Evolutionary conservation across 306 rosid species (phyloP), one percentile per base, ranked within the genome.

Genomic region (Abrus pulchellus): DNA sequence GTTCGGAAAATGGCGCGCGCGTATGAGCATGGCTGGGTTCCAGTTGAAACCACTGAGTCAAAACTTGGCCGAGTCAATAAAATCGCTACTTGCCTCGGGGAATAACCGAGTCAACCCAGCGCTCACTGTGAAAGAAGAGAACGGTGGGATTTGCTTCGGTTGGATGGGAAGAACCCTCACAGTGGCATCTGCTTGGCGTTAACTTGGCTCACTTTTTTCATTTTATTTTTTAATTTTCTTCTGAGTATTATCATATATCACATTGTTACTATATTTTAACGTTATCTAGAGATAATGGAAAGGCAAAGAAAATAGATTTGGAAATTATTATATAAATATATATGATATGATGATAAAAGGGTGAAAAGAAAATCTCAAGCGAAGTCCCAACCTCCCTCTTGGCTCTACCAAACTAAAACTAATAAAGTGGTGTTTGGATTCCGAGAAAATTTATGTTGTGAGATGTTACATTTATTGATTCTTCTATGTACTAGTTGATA

Each of bases 171-270:
- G 89, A 76, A 85, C 90, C 29, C 97, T 95, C 85, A 88, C 98
- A 41, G 98, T 93, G 68, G 95, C 97, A 63, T 93, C 99, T 50
- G 93, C 97, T 69, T 95, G 99, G 99, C 93, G 96, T 93, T 95
- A 92, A 90, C 88, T 82, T 83, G 77, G 66, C 85, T 74, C 84
- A 56, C 28, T 62, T 64, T 8, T 61, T 3, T 6, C 12, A 4
- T 3, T 9, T 53, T 41, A 57, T 48, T 0, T 14, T 7, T 72
- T 5, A 80, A 79, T 77, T 83, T 73, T 47, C 49, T 55, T 72
- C 76, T 5, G 52, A 80, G 73, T 83, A 81, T 83, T 75, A 76
- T 64, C 33, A 57, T 75, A 41, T 78, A 68, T 63, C 70, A 84
- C 61, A 84, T 84, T 84, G 86, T 84, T 87, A 84, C 77, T 60